Percentiles rank a stretch among this genome's conserved stretches.
phyloP scores from a whole-genome alignment of 2,329 filamentous ascomycete genomes.

The Drechmeria coniospora region DNA sequence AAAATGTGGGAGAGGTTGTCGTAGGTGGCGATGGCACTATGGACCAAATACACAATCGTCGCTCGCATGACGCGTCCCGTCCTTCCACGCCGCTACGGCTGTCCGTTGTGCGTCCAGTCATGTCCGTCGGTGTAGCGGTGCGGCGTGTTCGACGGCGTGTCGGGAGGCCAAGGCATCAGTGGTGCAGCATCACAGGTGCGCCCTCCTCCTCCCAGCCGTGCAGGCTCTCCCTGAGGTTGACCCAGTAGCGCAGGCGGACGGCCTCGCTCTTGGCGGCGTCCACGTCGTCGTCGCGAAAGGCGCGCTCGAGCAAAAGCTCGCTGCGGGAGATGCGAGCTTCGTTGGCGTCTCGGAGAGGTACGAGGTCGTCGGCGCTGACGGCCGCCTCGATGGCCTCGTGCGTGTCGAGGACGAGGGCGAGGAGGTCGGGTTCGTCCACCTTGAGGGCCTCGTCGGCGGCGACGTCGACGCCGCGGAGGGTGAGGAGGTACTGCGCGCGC shows the following conservation, averaged over 20 bases:
- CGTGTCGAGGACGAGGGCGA: slow-evolving; percentile 70
- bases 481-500: slow-evolving; percentile 78
- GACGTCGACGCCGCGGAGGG: slow-evolving; percentile 60
- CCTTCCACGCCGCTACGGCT: too few species aligned
- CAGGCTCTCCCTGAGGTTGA: slow-evolving; percentile 68
- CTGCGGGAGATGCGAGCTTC: slow-evolving; percentile 48
- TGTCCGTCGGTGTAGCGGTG: too few species aligned
- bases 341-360: slow-evolving; percentile 46
- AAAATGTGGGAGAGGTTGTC: too few species aligned
- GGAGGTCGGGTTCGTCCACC: slow-evolving; percentile 49
- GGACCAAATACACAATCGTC: too few species aligned
- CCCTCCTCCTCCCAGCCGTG: slow-evolving; percentile 71
- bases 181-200: slow-evolving; percentile 39
- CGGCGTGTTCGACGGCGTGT: too few species aligned
- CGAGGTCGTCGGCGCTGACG: slow-evolving; percentile 47
- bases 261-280: slow-evolving; percentile 54
- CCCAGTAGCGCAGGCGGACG: slow-evolving; percentile 75
- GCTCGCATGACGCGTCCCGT: too few species aligned
- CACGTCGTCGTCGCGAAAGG: slow-evolving; percentile 52
- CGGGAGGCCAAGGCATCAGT: slow-evolving; percentile 13
- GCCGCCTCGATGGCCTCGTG: slow-evolving; percentile 63
- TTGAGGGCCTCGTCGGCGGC: slow-evolving; percentile 63
- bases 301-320: slow-evolving; percentile 44
- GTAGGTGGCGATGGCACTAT: too few species aligned
- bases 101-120: too few species aligned